Conservation (phyloP, 2,329 filamentous ascomycete species). For the Alternaria postmessia region DNA sequence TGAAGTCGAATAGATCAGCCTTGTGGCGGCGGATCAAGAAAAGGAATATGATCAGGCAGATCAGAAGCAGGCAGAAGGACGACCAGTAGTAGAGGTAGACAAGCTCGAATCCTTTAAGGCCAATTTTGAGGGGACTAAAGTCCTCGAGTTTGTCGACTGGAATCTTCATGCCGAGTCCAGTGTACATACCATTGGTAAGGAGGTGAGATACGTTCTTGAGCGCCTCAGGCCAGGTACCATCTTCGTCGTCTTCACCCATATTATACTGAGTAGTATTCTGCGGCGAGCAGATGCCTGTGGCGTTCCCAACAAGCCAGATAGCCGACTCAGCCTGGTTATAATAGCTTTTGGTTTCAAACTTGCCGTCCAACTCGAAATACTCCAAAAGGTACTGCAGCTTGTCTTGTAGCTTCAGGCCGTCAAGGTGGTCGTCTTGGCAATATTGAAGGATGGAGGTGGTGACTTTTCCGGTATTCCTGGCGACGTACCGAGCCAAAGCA, state of each 20-base stretch:
- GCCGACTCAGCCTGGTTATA: conserved; percentile 17
- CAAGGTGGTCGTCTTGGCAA: conserved; percentile 41
- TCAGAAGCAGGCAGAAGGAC: conserved; percentile 47
- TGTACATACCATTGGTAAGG: conserved; percentile 44
- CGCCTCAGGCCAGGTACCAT: conserved; percentile 25
- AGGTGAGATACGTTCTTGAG: conserved; percentile 31
- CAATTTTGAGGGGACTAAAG: conserved; percentile 35
- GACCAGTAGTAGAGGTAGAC: conserved; percentile 52
- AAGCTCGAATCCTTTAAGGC: conserved; percentile 39
- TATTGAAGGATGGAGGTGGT: conserved; percentile 50
- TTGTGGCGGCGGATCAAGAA: conserved; percentile 52
- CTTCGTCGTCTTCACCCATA: conserved; percentile 3
- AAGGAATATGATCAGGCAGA: conserved; percentile 50
- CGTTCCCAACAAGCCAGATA: conserved; percentile 40
- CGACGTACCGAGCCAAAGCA: conserved; percentile 56
- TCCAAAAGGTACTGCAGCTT: conserved; percentile 35
- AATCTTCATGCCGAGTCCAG: conserved; percentile 46
- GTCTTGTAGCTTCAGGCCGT: conserved; percentile 41
- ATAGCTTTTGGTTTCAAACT: conserved; percentile 36
- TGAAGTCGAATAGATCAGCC: conserved; percentile 52
- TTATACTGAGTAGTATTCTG: conserved; percentile 27
- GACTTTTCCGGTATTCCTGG: conserved; percentile 55
- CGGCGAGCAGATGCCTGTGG: conserved; percentile 42
- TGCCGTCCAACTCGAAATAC: conserved; percentile 43
- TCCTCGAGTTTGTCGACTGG: conserved; percentile 39